phyloP scores from a whole-genome alignment of 2,329 filamentous ascomycete species.

The Penicillium sp. region DNA sequence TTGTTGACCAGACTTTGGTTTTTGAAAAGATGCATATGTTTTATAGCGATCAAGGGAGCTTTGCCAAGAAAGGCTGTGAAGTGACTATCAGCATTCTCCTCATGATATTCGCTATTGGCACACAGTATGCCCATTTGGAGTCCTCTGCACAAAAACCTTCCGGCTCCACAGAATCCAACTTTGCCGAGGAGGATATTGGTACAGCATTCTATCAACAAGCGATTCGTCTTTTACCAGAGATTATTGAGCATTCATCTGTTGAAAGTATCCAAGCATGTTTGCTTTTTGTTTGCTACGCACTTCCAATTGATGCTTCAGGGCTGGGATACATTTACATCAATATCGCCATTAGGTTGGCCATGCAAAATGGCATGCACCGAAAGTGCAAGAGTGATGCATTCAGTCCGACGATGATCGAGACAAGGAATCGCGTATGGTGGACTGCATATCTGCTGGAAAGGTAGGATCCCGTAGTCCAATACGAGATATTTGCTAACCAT shows the following conservation, averaged over 20 bases:
- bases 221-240: conserved; percentile 50
- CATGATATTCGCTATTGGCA: conserved; percentile 52
- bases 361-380: conserved; percentile 58
- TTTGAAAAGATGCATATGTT: conserved; percentile 42
- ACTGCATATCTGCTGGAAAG: conserved; percentile 53
- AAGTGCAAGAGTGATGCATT: conserved; percentile 45
- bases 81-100: conserved; percentile 49
- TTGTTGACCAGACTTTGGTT: conserved; percentile 49
- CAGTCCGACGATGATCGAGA: conserved; percentile 45
- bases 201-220: conserved; percentile 54
- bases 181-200: conserved; percentile 50
- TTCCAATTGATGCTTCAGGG: conserved; percentile 53
- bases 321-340: conserved; percentile 54
- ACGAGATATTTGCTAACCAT: not conserved
- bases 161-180: not conserved
- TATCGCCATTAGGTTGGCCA: conserved; percentile 52
- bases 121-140: conserved; percentile 53
- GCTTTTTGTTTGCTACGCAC: conserved; percentile 52
- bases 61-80: conserved; percentile 40
- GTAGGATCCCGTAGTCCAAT: conserved; percentile 26
- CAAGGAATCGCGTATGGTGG: conserved; percentile 55
- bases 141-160: conserved; percentile 18
- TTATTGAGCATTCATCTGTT: conserved; percentile 52
- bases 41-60: conserved; percentile 43
- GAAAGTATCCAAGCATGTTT: conserved; percentile 56